Conservation (phyloP, 148 eudicot species). For the Drosera capensis region DNA sequence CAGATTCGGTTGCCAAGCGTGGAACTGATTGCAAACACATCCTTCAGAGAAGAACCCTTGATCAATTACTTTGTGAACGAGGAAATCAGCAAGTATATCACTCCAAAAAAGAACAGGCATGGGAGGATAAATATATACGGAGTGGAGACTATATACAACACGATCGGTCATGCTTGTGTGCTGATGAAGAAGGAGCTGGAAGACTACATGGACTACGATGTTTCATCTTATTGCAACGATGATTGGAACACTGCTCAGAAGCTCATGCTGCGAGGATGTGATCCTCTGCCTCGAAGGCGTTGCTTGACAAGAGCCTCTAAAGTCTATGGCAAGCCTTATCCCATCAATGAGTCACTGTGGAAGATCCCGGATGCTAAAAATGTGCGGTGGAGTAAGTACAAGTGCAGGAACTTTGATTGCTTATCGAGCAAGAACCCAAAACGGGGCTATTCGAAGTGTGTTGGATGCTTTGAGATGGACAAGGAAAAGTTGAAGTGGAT, state of each 20-base stretch:
- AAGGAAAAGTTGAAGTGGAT: conserved; percentile 86
- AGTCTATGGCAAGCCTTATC: conserved; percentile 56
- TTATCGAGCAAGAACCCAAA: conserved; percentile 67
- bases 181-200: conserved; percentile 67
- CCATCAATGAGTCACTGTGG: conserved; percentile 89
- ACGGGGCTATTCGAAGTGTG: conserved; percentile 62
- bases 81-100: conserved; percentile 91
- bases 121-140: conserved; percentile 61
- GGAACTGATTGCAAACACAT: conserved; percentile 25
- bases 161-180: conserved; percentile 90
- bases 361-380: conserved; percentile 65
- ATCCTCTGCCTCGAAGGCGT: conserved; percentile 86
- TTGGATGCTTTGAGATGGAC: conserved; percentile 81
- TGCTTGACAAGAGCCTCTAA: conserved; percentile 88
- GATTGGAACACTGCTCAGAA: conserved; percentile 86
- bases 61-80: conserved; percentile 61
- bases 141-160: conserved; percentile 45
- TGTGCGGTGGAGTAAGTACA: conserved; percentile 77
- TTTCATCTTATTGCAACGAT: conserved; percentile 86
- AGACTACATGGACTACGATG: conserved; percentile 86
- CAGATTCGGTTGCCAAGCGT: conserved; percentile 59
- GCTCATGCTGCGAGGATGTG: conserved; percentile 87
- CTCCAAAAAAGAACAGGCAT: conserved; percentile 67
- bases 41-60: conserved; percentile 59
- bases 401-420: conserved; percentile 63